Conservation (phyloP, 768 basidiomycete species). For the Kockovaella imperatae region DNA sequence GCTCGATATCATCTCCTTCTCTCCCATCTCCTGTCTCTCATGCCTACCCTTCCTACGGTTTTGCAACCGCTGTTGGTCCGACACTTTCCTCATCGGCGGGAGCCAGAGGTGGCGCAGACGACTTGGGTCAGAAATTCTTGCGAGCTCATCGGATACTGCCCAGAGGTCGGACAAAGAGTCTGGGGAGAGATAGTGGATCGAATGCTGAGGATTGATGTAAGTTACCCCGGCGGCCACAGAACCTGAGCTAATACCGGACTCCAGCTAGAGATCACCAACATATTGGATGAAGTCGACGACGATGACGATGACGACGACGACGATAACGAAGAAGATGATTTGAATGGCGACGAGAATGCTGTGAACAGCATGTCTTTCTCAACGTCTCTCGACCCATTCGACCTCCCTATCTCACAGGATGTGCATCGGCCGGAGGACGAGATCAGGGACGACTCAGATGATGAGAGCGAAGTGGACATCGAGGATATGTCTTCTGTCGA, state of each 20-base stretch:
- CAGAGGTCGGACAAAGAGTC: slow-evolving; percentile 71
- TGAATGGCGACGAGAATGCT: not conserved
- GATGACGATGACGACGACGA: slow-evolving; percentile 36
- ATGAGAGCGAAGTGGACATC: slow-evolving; percentile 51
- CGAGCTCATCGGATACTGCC: slow-evolving; percentile 73
- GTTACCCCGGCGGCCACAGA: too few relatives aligned
- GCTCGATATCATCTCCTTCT: slow-evolving; percentile 78
- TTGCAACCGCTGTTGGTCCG: slow-evolving; percentile 74
- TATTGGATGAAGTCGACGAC: slow-evolving; percentile 82
- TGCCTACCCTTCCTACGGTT: slow-evolving; percentile 83
- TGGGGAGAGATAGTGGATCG: slow-evolving; percentile 81
- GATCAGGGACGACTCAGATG: slow-evolving; percentile 60
- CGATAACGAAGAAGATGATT: slow-evolving; percentile 26
- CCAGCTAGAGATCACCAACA: slow-evolving; percentile 90
- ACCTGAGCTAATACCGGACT: too few relatives aligned
- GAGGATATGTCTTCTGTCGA: slow-evolving; percentile 35
- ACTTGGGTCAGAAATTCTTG: slow-evolving; percentile 88
- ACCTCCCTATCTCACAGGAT: slow-evolving; percentile 46
- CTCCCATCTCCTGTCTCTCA: slow-evolving; percentile 74
- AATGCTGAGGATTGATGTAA: slow-evolving; percentile 90
- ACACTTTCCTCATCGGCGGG: slow-evolving; percentile 89
- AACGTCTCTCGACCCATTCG: slow-evolving; percentile 74
- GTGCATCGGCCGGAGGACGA: slow-evolving; percentile 16
- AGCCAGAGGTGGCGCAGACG: slow-evolving; percentile 65
- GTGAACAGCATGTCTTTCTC: slow-evolving; percentile 36